phyloP scores from a whole-genome alignment of 768 basidiomycete species.

The Hericium coralloides region DNA sequence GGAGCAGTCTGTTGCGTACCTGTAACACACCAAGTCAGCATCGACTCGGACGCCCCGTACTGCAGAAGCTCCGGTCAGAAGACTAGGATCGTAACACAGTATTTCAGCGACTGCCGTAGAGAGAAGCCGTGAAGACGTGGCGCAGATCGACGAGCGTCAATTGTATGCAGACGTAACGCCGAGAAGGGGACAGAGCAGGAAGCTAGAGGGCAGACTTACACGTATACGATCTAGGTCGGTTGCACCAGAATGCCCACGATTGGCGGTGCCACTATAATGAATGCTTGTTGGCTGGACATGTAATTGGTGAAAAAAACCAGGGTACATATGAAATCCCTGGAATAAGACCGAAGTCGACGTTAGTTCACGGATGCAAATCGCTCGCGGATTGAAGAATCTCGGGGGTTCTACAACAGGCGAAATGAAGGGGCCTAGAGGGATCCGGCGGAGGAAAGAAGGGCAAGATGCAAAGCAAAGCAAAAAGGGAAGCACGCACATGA shows the following conservation, averaged over 20 bases:
- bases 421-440: too few relatives aligned
- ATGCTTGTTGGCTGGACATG: slow-evolving; percentile 7
- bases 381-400: too few relatives aligned
- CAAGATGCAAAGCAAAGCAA: too few relatives aligned
- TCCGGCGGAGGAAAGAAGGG: too few relatives aligned
- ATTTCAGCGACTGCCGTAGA: too few relatives aligned
- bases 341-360: too few relatives aligned
- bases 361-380: not conserved
- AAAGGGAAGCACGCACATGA: slow-evolving; percentile 7
- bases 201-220: slow-evolving; percentile 2
- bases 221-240: slow-evolving; percentile 13
- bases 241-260: slow-evolving; percentile 15
- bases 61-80: not conserved
- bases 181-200: too few relatives aligned
- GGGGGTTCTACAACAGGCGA: too few relatives aligned
- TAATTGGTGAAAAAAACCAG: slow-evolving; percentile 11
- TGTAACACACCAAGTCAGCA: not conserved
- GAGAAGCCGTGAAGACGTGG: too few relatives aligned
- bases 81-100: too few relatives aligned
- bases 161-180: not conserved
- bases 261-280: slow-evolving; percentile 12
- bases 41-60: not conserved
- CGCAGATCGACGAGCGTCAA: too few relatives aligned
- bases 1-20: slow-evolving; percentile 15
- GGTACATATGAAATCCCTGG: slow-evolving; percentile 15